Evolutionary conservation across 1,284 basidiomycete genomes (phyloP).

Genomic region (Apiotrichum montevideense): DNA sequence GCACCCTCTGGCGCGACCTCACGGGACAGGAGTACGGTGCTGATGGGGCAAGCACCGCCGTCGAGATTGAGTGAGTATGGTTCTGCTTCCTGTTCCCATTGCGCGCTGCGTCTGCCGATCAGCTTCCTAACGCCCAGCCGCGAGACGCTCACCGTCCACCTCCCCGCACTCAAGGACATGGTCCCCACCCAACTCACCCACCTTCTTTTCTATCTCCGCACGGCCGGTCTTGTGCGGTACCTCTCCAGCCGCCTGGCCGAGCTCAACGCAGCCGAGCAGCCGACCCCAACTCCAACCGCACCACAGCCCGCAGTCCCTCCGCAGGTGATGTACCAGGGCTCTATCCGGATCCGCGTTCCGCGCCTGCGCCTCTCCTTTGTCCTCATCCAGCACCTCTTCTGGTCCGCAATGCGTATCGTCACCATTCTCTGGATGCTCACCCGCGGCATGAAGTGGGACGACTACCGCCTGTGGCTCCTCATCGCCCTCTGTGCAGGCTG

Average conservation of each 20-base stretch:
- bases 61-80: conserved; percentile 37
- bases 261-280: background rate
- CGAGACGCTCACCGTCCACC: conserved; percentile 22
- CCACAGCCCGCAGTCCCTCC: conserved; percentile 8
- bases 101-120: background rate
- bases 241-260: conserved; percentile 16
- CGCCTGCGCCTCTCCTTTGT: conserved; percentile 14
- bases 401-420: conserved; percentile 26
- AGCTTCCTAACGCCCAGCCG: conserved; percentile 13
- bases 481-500: conserved; percentile 24
- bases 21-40: conserved; percentile 20
- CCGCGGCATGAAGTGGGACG: conserved; percentile 29
- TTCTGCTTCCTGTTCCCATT: no score
- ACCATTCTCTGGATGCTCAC: conserved; percentile 40
- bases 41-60: conserved; percentile 21
- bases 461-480: conserved; percentile 34
- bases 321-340: conserved; percentile 4
- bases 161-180: conserved; percentile 29
- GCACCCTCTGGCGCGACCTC: conserved; percentile 19
- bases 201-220: conserved; percentile 34
- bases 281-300: conserved; percentile 3
- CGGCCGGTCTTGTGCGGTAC: conserved; percentile 29
- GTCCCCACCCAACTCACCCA: conserved; percentile 28
- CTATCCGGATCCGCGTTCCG: conserved; percentile 10
- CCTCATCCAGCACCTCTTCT: conserved; percentile 26